A percentile compares a stretch with the other conserved stretches of the same genome.
Evolutionary conservation across 495 filamentous ascomycete genomes (phyloP).

Genomic region (Pseudevernia furfuracea): DNA sequence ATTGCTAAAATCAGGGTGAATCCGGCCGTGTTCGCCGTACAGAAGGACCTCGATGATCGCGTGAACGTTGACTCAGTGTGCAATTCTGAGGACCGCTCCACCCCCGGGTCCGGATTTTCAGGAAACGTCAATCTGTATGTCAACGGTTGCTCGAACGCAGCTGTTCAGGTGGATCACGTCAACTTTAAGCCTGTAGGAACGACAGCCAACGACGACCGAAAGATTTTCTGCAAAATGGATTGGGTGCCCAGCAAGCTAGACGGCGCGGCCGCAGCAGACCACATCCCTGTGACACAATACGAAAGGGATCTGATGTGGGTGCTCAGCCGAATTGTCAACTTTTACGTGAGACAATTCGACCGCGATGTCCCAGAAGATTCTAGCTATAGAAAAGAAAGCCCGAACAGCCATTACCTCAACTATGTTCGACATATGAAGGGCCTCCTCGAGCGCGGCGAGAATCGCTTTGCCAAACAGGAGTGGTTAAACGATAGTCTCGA

Average conservation of each 20-base stretch:
- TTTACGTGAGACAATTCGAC: slow-evolving; percentile 24
- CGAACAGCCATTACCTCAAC: slow-evolving; percentile 18
- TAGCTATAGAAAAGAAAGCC: slow-evolving; percentile 15
- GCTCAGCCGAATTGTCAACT: slow-evolving; percentile 17
- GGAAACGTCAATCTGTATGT: slow-evolving; percentile 30
- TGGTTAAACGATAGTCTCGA: slow-evolving; percentile 34
- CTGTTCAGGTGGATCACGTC: slow-evolving; percentile 30
- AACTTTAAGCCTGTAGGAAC: slow-evolving; percentile 20
- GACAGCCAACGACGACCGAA: slow-evolving; percentile 15
- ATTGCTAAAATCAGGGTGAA: slow-evolving; percentile 30
- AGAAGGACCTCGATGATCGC: slow-evolving; percentile 1
- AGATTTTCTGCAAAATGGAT: slow-evolving; percentile 13
- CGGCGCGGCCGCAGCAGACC: neutral
- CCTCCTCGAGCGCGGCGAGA: slow-evolving; percentile 11
- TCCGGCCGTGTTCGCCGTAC: slow-evolving; percentile 7
- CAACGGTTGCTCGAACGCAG: slow-evolving; percentile 14
- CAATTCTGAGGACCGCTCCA: slow-evolving; percentile 7
- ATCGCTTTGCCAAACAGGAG: slow-evolving; percentile 20
- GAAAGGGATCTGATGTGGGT: slow-evolving; percentile 6
- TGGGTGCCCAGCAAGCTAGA: slow-evolving; percentile 3
- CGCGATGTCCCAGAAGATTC: slow-evolving; percentile 12
- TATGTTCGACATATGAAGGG: slow-evolving; percentile 15
- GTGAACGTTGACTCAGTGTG: slow-evolving; percentile 8
- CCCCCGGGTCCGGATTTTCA: slow-evolving; percentile 14
- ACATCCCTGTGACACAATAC: slow-evolving; percentile 5